Percentiles rank a stretch among this genome's conserved stretches.
phyloP scores from a whole-genome alignment of 495 filamentous ascomycete genomes.

The Penicillium argentinense region DNA sequence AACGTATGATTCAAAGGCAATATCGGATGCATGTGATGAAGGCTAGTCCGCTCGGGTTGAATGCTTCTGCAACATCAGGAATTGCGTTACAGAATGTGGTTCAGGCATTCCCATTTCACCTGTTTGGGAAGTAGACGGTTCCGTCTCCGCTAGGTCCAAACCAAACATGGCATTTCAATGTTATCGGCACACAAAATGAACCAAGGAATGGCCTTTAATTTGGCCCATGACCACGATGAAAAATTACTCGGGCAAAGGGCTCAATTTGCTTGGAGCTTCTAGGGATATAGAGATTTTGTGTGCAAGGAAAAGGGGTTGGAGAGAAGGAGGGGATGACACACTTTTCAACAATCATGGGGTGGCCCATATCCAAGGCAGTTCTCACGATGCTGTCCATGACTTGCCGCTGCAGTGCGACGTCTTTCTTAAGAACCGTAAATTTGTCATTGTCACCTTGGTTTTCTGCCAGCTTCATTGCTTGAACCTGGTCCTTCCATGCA shows the following conservation, averaged over 20 bases:
- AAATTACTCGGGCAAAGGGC: constrained; percentile 35
- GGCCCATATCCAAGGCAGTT: constrained; percentile 59
- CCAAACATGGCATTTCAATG: too few relatives aligned
- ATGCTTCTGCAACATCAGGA: too few relatives aligned
- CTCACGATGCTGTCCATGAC: constrained; percentile 60
- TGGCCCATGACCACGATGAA: constrained; percentile 25
- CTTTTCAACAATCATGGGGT: constrained; percentile 65
- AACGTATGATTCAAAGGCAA: constrained; percentile 8
- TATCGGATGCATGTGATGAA: neutral
- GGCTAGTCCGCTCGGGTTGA: too few relatives aligned
- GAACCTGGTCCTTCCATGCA: constrained; percentile 59
- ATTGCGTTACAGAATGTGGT: too few relatives aligned
- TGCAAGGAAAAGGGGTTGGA: constrained; percentile 12
- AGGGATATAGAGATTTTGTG: constrained; percentile 30
- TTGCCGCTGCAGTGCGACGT: constrained; percentile 58
- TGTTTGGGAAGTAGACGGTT: too few relatives aligned
- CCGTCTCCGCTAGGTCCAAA: too few relatives aligned
- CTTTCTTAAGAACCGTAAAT: constrained; percentile 37
- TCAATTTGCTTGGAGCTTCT: constrained; percentile 37
- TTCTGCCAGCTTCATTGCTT: constrained; percentile 57
- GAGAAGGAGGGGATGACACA: constrained; percentile 37
- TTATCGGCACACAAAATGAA: too few relatives aligned
- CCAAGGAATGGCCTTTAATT: too few relatives aligned
- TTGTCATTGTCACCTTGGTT: constrained; percentile 48
- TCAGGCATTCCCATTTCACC: too few relatives aligned